These are phyloP conservation scores for Penicillium pancosmium DNA, from an alignment of 495 filamentous ascomycete genomes.

Conservation along the genomic window DNA sequence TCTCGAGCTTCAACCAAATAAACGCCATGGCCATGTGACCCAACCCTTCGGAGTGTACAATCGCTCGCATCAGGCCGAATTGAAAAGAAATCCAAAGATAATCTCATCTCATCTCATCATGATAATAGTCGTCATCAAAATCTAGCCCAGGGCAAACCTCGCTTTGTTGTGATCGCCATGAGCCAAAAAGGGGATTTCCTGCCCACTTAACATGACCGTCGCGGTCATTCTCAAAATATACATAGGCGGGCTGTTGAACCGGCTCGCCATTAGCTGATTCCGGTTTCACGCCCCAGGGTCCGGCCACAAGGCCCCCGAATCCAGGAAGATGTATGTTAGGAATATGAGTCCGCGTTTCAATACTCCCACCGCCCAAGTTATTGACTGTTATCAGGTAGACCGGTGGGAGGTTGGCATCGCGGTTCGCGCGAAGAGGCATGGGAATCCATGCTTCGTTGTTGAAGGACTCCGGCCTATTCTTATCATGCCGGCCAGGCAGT, in stretches of 20 bases:
- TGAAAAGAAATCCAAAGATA: slow-evolving; percentile 19
- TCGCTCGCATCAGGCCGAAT: slow-evolving; percentile 8
- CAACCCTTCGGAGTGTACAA: slow-evolving; percentile 8
- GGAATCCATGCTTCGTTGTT: slow-evolving; percentile 50
- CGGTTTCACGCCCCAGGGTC: slow-evolving; percentile 25
- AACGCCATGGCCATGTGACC: slow-evolving; percentile 20
- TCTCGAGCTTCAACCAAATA: background rate
- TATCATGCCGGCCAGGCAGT: slow-evolving; percentile 41
- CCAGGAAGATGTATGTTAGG: slow-evolving; percentile 40
- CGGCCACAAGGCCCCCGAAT: slow-evolving; percentile 40
- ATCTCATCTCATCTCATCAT: slow-evolving; percentile 23
- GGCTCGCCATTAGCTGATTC: slow-evolving; percentile 13
- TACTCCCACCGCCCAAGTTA: slow-evolving; percentile 34
- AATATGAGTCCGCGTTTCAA: slow-evolving; percentile 49
- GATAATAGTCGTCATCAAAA: slow-evolving; percentile 29
- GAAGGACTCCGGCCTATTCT: slow-evolving; percentile 40
- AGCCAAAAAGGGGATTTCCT: slow-evolving; percentile 40
- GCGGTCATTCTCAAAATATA: slow-evolving; percentile 46
- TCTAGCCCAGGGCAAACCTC: slow-evolving; percentile 44
- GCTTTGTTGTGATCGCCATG: slow-evolving; percentile 42
- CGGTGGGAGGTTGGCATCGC: slow-evolving; percentile 38
- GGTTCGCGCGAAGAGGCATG: slow-evolving; percentile 41
- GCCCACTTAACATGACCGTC: slow-evolving; percentile 40
- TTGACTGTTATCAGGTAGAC: slow-evolving; percentile 50
- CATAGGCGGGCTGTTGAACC: slow-evolving; percentile 40